These are phyloP conservation scores for Stevia rebaudiana DNA, from an alignment of 140 eudicot species.

Conservation along the genomic window DNA sequence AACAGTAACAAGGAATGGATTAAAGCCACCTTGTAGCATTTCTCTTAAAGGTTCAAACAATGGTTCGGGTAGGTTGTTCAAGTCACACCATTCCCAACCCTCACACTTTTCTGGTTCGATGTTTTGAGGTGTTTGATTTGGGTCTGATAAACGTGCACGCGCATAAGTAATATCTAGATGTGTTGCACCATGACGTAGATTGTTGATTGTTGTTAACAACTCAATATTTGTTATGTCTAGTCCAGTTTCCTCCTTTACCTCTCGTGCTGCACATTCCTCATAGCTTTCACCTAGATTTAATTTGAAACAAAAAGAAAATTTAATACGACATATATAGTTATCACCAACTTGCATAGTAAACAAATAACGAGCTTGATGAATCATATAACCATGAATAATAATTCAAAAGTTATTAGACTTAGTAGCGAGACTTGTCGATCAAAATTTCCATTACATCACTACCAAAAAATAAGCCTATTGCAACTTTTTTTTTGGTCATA, in stretches of 20 bases:
- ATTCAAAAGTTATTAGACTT: too few relatives aligned
- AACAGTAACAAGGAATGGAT: too few relatives aligned
- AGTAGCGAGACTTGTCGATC: too few relatives aligned
- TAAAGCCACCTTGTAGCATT: slow-evolving; percentile 39
- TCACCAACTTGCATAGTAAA: too few relatives aligned
- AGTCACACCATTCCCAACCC: slow-evolving; percentile 77
- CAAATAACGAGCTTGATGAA: too few relatives aligned
- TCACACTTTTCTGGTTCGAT: slow-evolving; percentile 65
- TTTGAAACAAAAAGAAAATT: not conserved
- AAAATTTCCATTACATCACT: too few relatives aligned
- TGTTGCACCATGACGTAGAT: slow-evolving; percentile 24
- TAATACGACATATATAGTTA: too few relatives aligned
- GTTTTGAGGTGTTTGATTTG: slow-evolving; percentile 36
- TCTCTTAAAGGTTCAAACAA: slow-evolving; percentile 39
- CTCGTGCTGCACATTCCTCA: slow-evolving; percentile 77
- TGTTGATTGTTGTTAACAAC: slow-evolving; percentile 44
- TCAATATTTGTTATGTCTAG: slow-evolving; percentile 39
- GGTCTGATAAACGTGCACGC: slow-evolving; percentile 45
- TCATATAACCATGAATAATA: too few relatives aligned
- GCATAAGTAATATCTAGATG: slow-evolving; percentile 35
- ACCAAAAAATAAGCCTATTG: too few relatives aligned
- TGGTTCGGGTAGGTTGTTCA: slow-evolving; percentile 58
- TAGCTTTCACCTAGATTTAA: slow-evolving; percentile 55
- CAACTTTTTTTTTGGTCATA: too few relatives aligned
- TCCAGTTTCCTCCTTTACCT: slow-evolving; percentile 80